Percentiles rank a stretch among this genome's conserved stretches.
These are phyloP conservation scores for Reticulascus tulasneorum DNA, from an alignment of 2,329 filamentous ascomycete genomes.

Conservation along the genomic window DNA sequence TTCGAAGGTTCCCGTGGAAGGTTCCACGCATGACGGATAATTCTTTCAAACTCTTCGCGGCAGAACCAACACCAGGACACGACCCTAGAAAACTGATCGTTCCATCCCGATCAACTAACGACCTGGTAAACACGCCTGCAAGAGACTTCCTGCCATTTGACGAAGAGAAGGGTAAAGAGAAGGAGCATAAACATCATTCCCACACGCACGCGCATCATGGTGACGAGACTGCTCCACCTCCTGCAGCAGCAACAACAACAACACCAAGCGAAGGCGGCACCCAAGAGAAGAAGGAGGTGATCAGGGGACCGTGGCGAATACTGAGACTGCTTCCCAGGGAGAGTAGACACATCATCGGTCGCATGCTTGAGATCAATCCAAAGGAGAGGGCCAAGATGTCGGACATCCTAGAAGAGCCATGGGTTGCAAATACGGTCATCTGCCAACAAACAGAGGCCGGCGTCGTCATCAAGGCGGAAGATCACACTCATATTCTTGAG, in stretches of 20 bases:
- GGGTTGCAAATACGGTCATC: conserved; percentile 81
- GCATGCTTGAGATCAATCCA: conserved; percentile 89
- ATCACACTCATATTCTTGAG: conserved; percentile 83
- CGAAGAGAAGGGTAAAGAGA: conserved; percentile 27
- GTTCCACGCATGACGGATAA: conserved; percentile 87
- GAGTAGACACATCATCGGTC: conserved; percentile 81
- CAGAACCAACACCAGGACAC: conserved; percentile 74
- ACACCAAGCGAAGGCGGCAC: conserved; percentile 6
- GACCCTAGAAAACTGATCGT: conserved; percentile 51
- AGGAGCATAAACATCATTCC: conserved; percentile 17
- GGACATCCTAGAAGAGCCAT: conserved; percentile 83
- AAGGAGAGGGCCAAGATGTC: conserved; percentile 77
- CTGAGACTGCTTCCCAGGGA: conserved; percentile 84
- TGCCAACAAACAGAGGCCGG: conserved; percentile 75
- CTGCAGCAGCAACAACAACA: conserved; percentile 1
- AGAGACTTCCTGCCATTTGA: conserved; percentile 34
- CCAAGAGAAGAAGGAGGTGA: conserved; percentile 67
- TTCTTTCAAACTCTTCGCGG: conserved; percentile 88
- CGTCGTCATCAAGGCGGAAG: conserved; percentile 64
- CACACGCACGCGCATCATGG: conserved; percentile 15
- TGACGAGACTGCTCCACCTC: conserved; percentile 5
- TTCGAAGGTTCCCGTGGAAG: conserved; percentile 96
- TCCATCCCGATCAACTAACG: conserved; percentile 41
- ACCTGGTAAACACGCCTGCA: conserved; percentile 33
- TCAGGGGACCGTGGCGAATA: conserved; percentile 89